Evolutionary conservation across 129 eudicot species (phyloP).

Genomic region (Saposhnikovia divaricata): DNA sequence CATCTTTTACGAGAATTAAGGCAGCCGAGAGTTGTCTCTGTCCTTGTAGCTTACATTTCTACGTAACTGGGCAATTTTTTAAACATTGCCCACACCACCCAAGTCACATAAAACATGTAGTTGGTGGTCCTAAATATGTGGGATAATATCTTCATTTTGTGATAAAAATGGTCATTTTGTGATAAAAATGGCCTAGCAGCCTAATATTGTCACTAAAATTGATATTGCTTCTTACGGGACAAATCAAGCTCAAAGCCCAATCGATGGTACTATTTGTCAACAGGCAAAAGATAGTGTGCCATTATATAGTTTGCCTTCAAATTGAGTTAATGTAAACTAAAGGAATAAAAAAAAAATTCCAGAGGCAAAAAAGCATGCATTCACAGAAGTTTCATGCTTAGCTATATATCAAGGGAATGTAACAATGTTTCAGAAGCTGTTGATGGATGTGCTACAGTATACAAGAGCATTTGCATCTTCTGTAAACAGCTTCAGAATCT

Average conservation of each 20-base stretch:
- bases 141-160: too few species aligned
- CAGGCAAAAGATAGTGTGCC: not conserved
- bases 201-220: too few species aligned
- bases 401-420: not conserved
- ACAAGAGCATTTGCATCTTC: constrained; percentile 29
- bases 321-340: too few species aligned
- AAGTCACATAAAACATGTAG: too few species aligned
- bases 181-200: too few species aligned
- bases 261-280: not conserved
- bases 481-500: constrained; percentile 27
- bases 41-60: not conserved
- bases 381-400: not conserved
- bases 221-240: too few species aligned
- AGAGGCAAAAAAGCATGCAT: not conserved
- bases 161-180: too few species aligned
- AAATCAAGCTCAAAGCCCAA: not conserved
- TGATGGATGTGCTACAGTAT: constrained; percentile 13
- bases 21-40: not conserved
- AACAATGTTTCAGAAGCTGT: not conserved
- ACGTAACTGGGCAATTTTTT: not conserved
- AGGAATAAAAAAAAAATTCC: not conserved
- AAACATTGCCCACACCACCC: not conserved
- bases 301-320: too few species aligned
- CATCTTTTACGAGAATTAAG: not conserved
- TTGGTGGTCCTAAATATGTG: too few species aligned